Base-by-base conservation (phyloP, 805 yeast species). In the Candida boidinii region DNA sequence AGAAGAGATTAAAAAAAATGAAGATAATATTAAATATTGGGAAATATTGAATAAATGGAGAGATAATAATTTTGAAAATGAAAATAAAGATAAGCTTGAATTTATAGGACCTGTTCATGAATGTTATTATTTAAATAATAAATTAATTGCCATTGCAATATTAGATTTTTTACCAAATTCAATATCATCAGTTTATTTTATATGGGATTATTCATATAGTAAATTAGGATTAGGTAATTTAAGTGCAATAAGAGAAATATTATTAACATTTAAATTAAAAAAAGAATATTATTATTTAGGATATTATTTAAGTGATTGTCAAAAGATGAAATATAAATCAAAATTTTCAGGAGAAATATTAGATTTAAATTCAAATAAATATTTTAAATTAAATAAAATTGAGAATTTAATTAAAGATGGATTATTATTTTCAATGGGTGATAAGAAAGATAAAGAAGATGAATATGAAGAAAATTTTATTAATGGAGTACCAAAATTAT, bases 131-230 rank as follows among this genome's bases (percentile, higher is more conserved):
- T 51, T 68, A 13, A 70, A 82, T 29, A 74, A 55, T 4, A 64
- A 68, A 39, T 60, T 87, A 15, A 71, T 83, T 26, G 95, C 90
- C 1, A 57, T 87, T 23, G 83, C 83, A 0, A 84, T 87, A 1
- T 48, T 81, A 20, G 96, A 87, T 53, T 58, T 87, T 15, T 53
- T 88, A 22, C 94, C 95, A 0, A 54, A 72, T 17, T 80, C 84
- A 0, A 53, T 88, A 0, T 85, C 95, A 0, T 77, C 94, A 0
- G 88, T 88, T 1, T 87, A 88, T 51, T 82, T 88, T 50, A 74
- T 87, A 10, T 85, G 92, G 83, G 88, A 86, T 49, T 92, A 94
- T 0, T 88, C 76, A 34, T 79, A 66, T 48, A 76, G 78, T 4
- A 65, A 72, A 32, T 58, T 77, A 43, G 79, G 84, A 0, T 53